These are phyloP conservation scores for Exserohilum turcica DNA, from an alignment of 2,329 filamentous ascomycete genomes.

Conservation along the genomic window DNA sequence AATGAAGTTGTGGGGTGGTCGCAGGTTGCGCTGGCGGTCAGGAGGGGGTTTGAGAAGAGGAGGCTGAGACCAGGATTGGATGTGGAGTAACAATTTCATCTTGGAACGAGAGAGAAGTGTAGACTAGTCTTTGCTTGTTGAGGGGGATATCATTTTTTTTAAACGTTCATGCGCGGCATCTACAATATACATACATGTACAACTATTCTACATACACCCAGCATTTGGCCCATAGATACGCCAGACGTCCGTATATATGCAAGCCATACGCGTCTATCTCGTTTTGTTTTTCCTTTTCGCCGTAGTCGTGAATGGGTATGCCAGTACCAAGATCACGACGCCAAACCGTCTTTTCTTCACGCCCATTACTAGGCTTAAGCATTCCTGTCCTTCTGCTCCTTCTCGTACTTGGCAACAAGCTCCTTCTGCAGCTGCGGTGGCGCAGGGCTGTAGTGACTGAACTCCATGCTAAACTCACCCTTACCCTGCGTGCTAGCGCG, in stretches of 20 bases:
- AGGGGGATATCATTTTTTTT: constrained; percentile 21
- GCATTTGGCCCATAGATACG: constrained; percentile 13
- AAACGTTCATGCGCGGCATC: constrained; percentile 3
- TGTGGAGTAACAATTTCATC: constrained; percentile 26
- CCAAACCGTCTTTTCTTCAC: neutral
- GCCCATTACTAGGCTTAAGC: constrained; percentile 54
- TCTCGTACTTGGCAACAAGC: constrained; percentile 69
- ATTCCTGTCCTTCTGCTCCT: constrained; percentile 67
- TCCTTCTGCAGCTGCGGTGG: constrained; percentile 87
- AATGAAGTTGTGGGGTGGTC: constrained; percentile 71
- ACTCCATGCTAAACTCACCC: constrained; percentile 99
- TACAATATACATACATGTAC: constrained; percentile 25
- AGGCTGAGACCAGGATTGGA: constrained; percentile 32
- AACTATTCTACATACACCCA: constrained; percentile 19
- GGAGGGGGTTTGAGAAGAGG: constrained; percentile 65
- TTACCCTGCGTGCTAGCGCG: constrained; percentile 96
- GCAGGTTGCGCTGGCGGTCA: constrained; percentile 66
- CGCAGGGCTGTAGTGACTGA: constrained; percentile 90
- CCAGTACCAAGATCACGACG: neutral
- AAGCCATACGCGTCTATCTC: constrained; percentile 10
- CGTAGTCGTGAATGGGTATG: neutral
- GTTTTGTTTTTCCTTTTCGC: neutral
- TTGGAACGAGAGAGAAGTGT: neutral
- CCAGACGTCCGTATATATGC: constrained; percentile 27
- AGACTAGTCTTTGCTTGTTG: neutral